Evolutionary conservation across 1,284 basidiomycete genomes (phyloP), one percentile per base, ranked within the genome.

Genomic region (Microbotryum scabiosae): DNA sequence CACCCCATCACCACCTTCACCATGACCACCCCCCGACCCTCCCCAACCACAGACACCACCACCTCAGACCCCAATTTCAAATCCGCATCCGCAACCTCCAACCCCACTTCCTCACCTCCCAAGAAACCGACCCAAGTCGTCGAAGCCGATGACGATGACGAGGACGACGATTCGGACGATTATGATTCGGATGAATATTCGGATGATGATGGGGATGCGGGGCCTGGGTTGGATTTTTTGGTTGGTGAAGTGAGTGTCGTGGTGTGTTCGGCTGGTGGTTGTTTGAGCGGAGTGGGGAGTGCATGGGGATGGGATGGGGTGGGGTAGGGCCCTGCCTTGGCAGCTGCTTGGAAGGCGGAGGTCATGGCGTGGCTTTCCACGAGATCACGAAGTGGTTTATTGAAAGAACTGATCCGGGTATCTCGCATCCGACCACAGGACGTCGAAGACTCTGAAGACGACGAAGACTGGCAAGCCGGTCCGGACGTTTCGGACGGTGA

Each of bases 161-260:
- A 52, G 9, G 25, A 49, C 28, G 47, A 49, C 14, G 36, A 49
- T 25, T 48, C 54, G 4, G 52, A 49, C 43, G 55, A 54, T 23
- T 26, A 48, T 23, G 51, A 54, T 5, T 43, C 44, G 2, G 44
- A 51, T 14, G 51, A 57, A 3, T 57, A 48, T 46, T 46, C 49
- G 25, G 51, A 56, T 4, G 60, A 59, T 25, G 58, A 64, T 20
- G 63, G 60, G 8, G 66, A 65, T 5, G 61, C 61, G 10, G 66
- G 66, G 0, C 66, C 66, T 5, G 66, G 66, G 2, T 46, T 68
- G 28, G 62, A 54, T 28, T 68, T 65, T 48, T 46, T 68, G 14
- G 58, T 68, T 21, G 52, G 54, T n/a, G 63, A 58, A 10, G 58
- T 61, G 43, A 51, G 59, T 45, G 9, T 9, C 30, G 30, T 36